phyloP scores from a whole-genome alignment of 192 early-diverging fungal species.

The Backusella circina region DNA sequence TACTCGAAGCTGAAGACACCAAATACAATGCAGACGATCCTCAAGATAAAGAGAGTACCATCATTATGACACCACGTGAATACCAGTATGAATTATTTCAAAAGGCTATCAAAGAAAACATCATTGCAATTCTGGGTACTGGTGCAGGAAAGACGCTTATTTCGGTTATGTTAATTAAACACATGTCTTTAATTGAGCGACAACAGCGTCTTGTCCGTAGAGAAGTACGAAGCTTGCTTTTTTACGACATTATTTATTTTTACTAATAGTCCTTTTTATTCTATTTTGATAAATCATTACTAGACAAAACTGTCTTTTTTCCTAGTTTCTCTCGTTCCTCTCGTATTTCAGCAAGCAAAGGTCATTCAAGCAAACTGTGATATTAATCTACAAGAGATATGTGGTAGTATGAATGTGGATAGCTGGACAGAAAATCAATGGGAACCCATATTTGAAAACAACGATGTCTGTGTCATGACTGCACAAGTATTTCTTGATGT shows the following conservation, averaged over 20 bases:
- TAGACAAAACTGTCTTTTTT: constrained; percentile 62
- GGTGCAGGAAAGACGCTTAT: constrained; percentile 95
- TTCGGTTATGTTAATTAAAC: constrained; percentile 80
- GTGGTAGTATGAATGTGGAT: constrained; percentile 64
- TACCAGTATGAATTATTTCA: constrained; percentile 80
- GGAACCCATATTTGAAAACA: constrained; percentile 47
- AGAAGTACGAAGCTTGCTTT: constrained; percentile 29
- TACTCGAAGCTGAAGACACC: neutral
- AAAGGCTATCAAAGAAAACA: constrained; percentile 65
- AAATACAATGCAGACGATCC: neutral
- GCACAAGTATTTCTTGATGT: constrained; percentile 78
- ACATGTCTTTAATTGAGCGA: constrained; percentile 49
- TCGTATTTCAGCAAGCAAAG: constrained; percentile 79
- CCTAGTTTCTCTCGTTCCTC: constrained; percentile 79
- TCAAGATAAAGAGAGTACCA: neutral
- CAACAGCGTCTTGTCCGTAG: constrained; percentile 20
- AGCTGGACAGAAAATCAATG: constrained; percentile 56
- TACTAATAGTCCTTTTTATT: neutral
- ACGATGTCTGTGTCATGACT: constrained; percentile 82
- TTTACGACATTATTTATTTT: neutral
- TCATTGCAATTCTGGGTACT: constrained; percentile 88
- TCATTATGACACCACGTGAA: constrained; percentile 49
- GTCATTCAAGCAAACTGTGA: constrained; percentile 68
- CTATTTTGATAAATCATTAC: neutral
- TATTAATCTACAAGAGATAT: constrained; percentile 56